A percentile compares a stretch with the other conserved stretches of the same genome.
phyloP scores from a whole-genome alignment of 2,329 filamentous ascomycete species.

The Diplodia corticola region DNA sequence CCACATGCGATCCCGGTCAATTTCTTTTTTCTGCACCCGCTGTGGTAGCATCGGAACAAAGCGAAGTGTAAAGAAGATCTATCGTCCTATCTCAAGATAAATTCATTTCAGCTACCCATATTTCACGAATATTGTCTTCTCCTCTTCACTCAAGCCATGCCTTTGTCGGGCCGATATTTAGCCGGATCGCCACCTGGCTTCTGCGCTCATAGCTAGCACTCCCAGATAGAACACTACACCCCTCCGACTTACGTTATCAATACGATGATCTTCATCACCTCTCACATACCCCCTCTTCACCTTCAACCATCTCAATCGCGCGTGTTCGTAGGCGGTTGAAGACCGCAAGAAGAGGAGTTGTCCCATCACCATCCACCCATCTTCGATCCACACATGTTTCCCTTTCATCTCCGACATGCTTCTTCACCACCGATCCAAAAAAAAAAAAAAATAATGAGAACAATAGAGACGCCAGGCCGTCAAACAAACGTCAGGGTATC shows the following conservation, averaged over 20 bases:
- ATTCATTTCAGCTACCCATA: background rate
- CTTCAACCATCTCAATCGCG: background rate
- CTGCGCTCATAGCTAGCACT: too few species aligned
- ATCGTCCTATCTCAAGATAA: background rate
- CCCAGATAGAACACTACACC: too few species aligned
- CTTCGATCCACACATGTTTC: background rate
- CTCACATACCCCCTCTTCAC: too few species aligned
- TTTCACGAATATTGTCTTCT: background rate
- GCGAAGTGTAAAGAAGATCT: background rate
- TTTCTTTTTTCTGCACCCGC: too few species aligned
- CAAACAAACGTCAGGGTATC: slow-evolving; percentile 16
- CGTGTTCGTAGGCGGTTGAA: background rate
- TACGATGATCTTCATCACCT: too few species aligned
- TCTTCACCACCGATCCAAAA: background rate
- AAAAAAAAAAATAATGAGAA: background rate
- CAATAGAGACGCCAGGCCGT: slow-evolving; percentile 8
- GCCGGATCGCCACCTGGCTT: too few species aligned
- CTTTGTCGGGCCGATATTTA: too few species aligned
- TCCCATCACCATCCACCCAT: background rate
- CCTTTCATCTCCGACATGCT: too few species aligned
- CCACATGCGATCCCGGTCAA: too few species aligned
- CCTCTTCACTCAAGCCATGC: background rate
- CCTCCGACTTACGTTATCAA: too few species aligned
- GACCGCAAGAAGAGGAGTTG: background rate
- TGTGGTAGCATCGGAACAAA: too few species aligned